Evolutionary conservation across 108 stramenopile species (phyloP), one percentile per base, ranked within the genome.

Genomic region (Nitzschia sp.): DNA sequence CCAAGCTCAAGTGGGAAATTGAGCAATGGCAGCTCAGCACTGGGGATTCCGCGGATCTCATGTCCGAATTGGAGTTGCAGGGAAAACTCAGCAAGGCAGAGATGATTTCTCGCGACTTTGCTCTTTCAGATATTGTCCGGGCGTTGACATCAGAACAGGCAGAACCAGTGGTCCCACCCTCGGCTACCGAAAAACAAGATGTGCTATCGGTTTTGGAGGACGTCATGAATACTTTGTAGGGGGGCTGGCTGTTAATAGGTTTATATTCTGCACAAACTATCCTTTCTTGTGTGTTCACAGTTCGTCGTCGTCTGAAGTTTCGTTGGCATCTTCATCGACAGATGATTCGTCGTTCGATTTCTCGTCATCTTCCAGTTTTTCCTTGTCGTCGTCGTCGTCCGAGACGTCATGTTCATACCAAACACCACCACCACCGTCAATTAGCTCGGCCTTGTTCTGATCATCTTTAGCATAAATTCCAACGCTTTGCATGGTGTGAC

Each of bases 401-500:
- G 84, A 79, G 22, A 94, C 75, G 46, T 87, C 93, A 44, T 92
- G 90, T 54, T 94, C 93, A 63, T 91, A 94, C 77, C 80, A 65
- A 15, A 87, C 86, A 21, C 90, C 90, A 6, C 90, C 90, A 26
- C 93, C 93, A 43, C 89, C 87, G 53, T 94, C 93, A 70, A 91
- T 85, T 11, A 86, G 69, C 51, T 94, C 88, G 7, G 72, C 89
- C 61, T 94, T 94, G 46, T 69, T 76, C 34, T 90, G 88, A 66
- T 94, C 93, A 64, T 91, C 84, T 55, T 87, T 90, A 0, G 89
- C 50, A 63, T 94, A 94, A 26, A 94, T 72, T n/a, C 93, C 93
- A 37, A 90, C 82, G 50, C 86, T 87, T 51, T 94, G 93, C 93
- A 94, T 94, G 10, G 90, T 86, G 54, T 94, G 90, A 53, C 86